phyloP scores from a whole-genome alignment of 2,329 filamentous ascomycete species.

The Westerdykella ornata region DNA sequence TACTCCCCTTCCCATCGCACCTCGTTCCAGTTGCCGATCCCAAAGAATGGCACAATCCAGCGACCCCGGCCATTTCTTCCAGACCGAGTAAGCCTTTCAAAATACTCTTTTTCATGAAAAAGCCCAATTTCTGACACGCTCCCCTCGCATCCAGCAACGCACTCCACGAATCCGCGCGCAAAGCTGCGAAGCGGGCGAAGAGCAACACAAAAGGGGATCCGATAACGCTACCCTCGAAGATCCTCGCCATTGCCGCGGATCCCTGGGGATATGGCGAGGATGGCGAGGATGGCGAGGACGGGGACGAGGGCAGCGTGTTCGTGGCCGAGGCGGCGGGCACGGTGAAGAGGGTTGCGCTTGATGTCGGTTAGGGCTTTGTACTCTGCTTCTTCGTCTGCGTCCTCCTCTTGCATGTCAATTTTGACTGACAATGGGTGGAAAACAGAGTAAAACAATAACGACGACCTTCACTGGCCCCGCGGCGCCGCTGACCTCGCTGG shows the following conservation, averaged over 20 bases:
- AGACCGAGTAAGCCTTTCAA: conserved; percentile 64
- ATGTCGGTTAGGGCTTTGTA: conserved; percentile 55
- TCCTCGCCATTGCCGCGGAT: conserved; percentile 67
- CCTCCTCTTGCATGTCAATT: neutral
- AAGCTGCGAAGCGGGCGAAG: conserved; percentile 61
- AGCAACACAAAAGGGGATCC: conserved; percentile 83
- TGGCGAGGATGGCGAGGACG: no score
- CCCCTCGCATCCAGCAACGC: conserved; percentile 42
- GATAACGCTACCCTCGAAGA: conserved; percentile 74
- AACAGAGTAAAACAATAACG: conserved; percentile 26
- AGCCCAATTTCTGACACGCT: conserved; percentile 11
- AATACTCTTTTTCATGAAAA: conserved; percentile 1
- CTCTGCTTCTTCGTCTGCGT: neutral
- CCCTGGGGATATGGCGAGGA: no score
- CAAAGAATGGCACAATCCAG: conserved; percentile 34
- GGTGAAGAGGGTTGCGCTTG: conserved; percentile 64
- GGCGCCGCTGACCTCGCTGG: conserved; percentile 57
- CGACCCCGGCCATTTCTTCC: conserved; percentile 80
- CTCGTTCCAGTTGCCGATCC: no score
- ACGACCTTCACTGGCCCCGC: conserved; percentile 63
- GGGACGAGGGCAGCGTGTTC: conserved; percentile 58
- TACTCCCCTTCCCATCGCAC: neutral
- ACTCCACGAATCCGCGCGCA: conserved; percentile 50
- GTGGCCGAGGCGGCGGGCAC: conserved; percentile 83
- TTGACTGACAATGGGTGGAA: neutral